phyloP scores from a whole-genome alignment of 306 rosid species.

The Notholithocarpus densiflorus region DNA sequence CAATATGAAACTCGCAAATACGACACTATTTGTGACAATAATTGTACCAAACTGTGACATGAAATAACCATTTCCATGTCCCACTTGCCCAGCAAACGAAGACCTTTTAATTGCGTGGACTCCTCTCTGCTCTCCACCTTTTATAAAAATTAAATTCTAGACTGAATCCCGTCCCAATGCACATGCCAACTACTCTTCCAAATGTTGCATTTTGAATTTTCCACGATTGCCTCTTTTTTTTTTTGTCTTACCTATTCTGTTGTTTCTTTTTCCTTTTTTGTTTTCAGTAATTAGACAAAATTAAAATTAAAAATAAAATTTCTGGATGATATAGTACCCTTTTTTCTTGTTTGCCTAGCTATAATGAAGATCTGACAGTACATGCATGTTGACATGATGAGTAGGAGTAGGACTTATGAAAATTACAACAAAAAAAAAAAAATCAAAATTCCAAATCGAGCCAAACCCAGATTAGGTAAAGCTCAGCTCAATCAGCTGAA shows the following conservation, averaged over 20 bases:
- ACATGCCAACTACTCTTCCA: conserved; percentile 22
- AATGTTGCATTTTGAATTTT: background rate
- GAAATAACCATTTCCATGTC: conserved; percentile 14
- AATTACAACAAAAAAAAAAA: background rate
- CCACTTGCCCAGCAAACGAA: background rate
- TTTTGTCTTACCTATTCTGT: too few relatives aligned
- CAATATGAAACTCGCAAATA: background rate
- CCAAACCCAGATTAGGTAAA: conserved; percentile 3
- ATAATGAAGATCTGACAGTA: background rate
- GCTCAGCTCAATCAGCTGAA: background rate
- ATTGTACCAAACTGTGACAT: background rate
- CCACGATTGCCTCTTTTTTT: background rate
- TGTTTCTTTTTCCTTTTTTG: background rate
- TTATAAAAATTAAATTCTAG: background rate
- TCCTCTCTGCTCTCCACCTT: background rate
- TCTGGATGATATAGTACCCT: background rate
- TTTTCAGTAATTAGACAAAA: background rate
- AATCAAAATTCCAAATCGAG: background rate
- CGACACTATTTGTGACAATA: background rate
- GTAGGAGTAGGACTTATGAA: background rate
- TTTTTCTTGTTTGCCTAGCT: background rate
- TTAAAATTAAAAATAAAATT: background rate
- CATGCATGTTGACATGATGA: background rate
- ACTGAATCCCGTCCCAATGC: conserved; percentile 14
- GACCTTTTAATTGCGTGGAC: conserved; percentile 12